These are phyloP conservation scores for Penicillium lividum DNA, from an alignment of 495 filamentous ascomycete genomes.

Conservation along the genomic window DNA sequence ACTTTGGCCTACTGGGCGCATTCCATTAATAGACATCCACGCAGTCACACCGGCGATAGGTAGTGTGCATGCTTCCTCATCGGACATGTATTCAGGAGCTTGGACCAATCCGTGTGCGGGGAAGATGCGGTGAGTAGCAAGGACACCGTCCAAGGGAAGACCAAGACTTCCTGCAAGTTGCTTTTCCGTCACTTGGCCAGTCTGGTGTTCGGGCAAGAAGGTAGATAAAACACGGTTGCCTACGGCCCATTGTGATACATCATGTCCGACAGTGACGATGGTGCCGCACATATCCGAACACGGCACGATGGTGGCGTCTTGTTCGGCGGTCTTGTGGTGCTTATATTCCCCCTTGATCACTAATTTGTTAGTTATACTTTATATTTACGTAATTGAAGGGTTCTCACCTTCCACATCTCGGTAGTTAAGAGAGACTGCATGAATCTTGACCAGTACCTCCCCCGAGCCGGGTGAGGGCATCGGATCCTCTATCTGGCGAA, in stretches of 20 bases:
- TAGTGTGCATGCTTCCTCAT: conserved; percentile 64
- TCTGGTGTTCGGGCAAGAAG: conserved; percentile 74
- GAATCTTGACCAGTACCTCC: conserved; percentile 60
- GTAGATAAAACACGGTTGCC: conserved; percentile 75
- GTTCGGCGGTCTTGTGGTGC: conserved; percentile 48
- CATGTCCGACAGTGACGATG: conserved; percentile 63
- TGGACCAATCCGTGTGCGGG: conserved; percentile 64
- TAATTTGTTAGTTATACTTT: conserved; percentile 11
- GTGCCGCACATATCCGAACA: conserved; percentile 76
- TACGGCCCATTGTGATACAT: conserved; percentile 61
- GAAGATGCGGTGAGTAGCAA: conserved; percentile 69
- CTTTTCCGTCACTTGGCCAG: conserved; percentile 54
- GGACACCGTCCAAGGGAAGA: conserved; percentile 64
- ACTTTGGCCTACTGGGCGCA: conserved; percentile 55
- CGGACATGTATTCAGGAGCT: conserved; percentile 61
- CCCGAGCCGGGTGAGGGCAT: conserved; percentile 42
- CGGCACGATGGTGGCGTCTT: conserved; percentile 58
- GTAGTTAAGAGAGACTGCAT: conserved; percentile 58
- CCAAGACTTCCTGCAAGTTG: conserved; percentile 60
- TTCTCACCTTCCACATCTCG: conserved; percentile 57
- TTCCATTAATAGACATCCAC: conserved; percentile 80
- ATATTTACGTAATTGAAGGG: background rate
- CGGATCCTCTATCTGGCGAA: conserved; percentile 40
- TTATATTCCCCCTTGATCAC: conserved; percentile 58
- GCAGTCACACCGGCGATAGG: conserved; percentile 73